A percentile compares a stretch with the other conserved stretches of the same genome.
phyloP scores from a whole-genome alignment of 2,329 filamentous ascomycete species.

The Fusarium caatingaense region DNA sequence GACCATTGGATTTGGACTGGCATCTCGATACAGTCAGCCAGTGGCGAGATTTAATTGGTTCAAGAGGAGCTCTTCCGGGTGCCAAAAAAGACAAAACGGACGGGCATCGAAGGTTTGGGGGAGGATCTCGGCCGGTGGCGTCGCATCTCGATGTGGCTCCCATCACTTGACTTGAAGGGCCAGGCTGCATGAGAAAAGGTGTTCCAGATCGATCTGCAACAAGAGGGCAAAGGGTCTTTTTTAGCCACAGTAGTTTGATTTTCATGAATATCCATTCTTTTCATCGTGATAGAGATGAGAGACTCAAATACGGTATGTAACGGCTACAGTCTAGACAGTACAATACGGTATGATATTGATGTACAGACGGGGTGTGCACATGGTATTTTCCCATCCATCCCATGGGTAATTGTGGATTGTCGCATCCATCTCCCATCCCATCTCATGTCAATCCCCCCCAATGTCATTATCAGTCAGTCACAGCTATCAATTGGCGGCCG shows the following conservation, averaged over 20 bases:
- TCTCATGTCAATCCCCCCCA: background rate
- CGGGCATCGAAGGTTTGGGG: slow-evolving; percentile 37
- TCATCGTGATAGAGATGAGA: background rate
- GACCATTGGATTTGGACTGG: too few species aligned
- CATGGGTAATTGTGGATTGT: slow-evolving; percentile 10
- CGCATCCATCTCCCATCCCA: background rate
- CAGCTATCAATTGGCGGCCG: slow-evolving; percentile 8
- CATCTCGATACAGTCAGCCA: slow-evolving; percentile 14
- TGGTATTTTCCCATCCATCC: background rate
- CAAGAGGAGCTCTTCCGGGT: background rate
- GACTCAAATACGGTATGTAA: background rate
- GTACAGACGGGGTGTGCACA: background rate
- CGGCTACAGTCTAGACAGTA: background rate
- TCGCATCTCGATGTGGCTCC: slow-evolving; percentile 39
- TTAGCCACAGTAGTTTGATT: slow-evolving; percentile 7
- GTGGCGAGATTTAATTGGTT: slow-evolving; percentile 17
- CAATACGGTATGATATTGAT: background rate
- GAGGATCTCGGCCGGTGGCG: slow-evolving; percentile 40
- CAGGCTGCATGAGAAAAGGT: slow-evolving; percentile 2
- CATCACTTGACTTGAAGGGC: slow-evolving; percentile 29
- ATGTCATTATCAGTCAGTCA: too few species aligned
- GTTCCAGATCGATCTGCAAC: slow-evolving; percentile 35
- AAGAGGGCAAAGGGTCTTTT: slow-evolving; percentile 1
- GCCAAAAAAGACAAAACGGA: slow-evolving; percentile 13
- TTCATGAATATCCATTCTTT: background rate